Evolutionary conservation across 192 early-diverging fungal genomes (phyloP), one percentile per base, ranked within the genome.

Genomic region (Podila epigama): DNA sequence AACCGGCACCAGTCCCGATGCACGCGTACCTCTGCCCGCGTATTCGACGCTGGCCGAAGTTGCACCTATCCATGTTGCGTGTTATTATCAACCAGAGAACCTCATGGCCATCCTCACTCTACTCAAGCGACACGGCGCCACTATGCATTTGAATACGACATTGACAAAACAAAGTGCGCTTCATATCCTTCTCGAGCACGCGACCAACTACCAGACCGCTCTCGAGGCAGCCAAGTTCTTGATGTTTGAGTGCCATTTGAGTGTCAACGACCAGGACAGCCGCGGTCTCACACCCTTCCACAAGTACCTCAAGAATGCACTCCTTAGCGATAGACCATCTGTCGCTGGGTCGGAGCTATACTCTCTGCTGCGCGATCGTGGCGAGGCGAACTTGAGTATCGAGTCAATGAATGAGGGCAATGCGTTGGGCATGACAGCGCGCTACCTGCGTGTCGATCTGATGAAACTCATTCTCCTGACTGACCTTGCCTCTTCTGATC

Each of bases 231-330:
- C 58, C 36, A 40, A 36, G 1, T 75, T 63, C 54, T 63, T 75
- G 65, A 75, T 75, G 41, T n/a, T 39, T 1, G 72, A 75, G 4
- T 75, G 72, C 36, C 52, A 68, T 16, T 35, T 75, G 53, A 52
- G 54, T 10, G 72, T 68, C 5, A 75, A 75, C 18, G 72, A 75
- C 20, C 52, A 48, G 3, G 72, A 75, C 42, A 75, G 48, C 36
- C 64, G 72, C 10, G 72, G 72, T 2, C 42, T 75, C 20, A 75
- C 72, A n/a, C 72, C 72, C 0, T 75, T 75, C 37, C 72, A 75
- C 52, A 75, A 75, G 65, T 75, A 66, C 54, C 65, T 75, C 60
- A 75, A 75, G 54, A 75, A 75, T 35, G 42, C 72, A 3, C 52
- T 68, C 12, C 50, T 75, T 13, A 75, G 72, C 32, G 60, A 20